Evolutionary conservation across 192 early-diverging fungal species (phyloP).

Genomic region (Backusella macrospora): DNA sequence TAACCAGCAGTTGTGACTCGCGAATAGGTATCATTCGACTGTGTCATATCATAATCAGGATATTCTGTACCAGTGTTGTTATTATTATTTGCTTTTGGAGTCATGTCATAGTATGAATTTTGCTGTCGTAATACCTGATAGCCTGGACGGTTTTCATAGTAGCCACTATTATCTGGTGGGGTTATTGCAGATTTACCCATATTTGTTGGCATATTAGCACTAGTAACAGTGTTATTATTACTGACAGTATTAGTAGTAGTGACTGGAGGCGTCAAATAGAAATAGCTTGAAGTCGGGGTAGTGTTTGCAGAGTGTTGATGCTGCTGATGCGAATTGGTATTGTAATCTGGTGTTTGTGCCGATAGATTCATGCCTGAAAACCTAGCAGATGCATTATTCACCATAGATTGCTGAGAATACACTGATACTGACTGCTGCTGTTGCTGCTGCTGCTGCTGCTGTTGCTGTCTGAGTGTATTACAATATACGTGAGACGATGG

Average conservation of each 20-base stretch:
- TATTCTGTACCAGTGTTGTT: not conserved
- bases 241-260: not conserved
- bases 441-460: too few species aligned
- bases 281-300: not conserved
- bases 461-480: not conserved
- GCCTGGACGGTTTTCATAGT: not conserved
- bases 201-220: not conserved
- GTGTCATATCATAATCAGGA: slow-evolving; percentile 4
- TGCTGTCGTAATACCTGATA: not conserved
- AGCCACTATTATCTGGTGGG: not conserved
- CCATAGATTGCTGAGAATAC: slow-evolving; percentile 10
- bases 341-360: slow-evolving; percentile 2
- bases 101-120: slow-evolving; percentile 15
- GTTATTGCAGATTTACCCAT: not conserved
- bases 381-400: not conserved
- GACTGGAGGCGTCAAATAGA: not conserved
- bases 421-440: not conserved
- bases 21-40: slow-evolving; percentile 4
- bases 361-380: slow-evolving; percentile 8
- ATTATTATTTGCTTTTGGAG: not conserved
- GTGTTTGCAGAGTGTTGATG: not conserved
- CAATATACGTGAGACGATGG: not conserved
- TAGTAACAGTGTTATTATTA: not conserved
- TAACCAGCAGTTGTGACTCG: not conserved
- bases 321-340: not conserved